These are phyloP conservation scores for Pichia kluyveri DNA, from an alignment of 805 yeast genomes.

Conservation along the genomic window DNA sequence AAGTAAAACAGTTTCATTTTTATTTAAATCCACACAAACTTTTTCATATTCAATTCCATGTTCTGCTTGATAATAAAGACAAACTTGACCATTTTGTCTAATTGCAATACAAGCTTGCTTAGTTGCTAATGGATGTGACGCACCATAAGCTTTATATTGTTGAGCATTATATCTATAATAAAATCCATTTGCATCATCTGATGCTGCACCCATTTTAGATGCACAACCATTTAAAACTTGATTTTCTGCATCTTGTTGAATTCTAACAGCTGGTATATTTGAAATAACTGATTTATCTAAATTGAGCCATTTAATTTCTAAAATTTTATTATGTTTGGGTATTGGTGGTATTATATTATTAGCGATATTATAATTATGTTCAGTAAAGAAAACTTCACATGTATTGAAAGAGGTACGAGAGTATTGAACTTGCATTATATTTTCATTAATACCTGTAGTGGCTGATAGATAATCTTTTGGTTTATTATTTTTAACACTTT, in stretches of 20 bases:
- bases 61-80: slow-evolving; percentile 56
- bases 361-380: slow-evolving; percentile 18
- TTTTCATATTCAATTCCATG: slow-evolving; percentile 50
- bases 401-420: slow-evolving; percentile 28
- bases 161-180: slow-evolving; percentile 47
- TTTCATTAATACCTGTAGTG: slow-evolving; percentile 30
- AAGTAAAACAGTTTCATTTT: slow-evolving; percentile 20
- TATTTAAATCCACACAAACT: slow-evolving; percentile 18
- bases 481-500: slow-evolving; percentile 18
- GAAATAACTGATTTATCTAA: slow-evolving; percentile 58
- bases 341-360: slow-evolving; percentile 12
- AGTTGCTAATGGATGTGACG: slow-evolving; percentile 56
- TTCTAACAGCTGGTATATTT: slow-evolving; percentile 47
- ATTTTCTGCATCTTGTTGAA: slow-evolving; percentile 17
- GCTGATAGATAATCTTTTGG: slow-evolving; percentile 15
- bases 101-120: slow-evolving; percentile 66
- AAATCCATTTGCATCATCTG: slow-evolving; percentile 23
- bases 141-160: slow-evolving; percentile 51
- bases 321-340: slow-evolving; percentile 18
- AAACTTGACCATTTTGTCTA: slow-evolving; percentile 51
- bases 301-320: slow-evolving; percentile 64
- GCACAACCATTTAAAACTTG: slow-evolving; percentile 28
- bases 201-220: slow-evolving; percentile 27
- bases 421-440: slow-evolving; percentile 27
- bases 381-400: slow-evolving; percentile 42